phyloP scores from a whole-genome alignment of 495 filamentous ascomycete species.

The Penicillium riverlandense region DNA sequence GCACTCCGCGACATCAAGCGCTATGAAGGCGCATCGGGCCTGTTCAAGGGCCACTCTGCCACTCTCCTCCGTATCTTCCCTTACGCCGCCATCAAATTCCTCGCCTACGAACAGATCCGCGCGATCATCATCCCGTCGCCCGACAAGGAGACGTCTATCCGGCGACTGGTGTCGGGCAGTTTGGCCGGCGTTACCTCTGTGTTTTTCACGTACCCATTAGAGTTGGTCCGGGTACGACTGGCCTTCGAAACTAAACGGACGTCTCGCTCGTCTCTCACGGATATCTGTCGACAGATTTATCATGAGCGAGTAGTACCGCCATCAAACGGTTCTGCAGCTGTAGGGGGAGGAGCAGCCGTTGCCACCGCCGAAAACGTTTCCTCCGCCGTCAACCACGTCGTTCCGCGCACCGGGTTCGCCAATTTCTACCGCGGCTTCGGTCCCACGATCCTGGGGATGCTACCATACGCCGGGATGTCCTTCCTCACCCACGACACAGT shows the following conservation, averaged over 20 bases:
- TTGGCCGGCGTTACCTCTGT: conserved; percentile 84
- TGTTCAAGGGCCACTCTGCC: conserved; percentile 90
- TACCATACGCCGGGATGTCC: conserved; percentile 95
- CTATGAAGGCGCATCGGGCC: conserved; percentile 62
- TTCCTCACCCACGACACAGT: conserved; percentile 91
- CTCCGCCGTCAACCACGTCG: conserved; percentile 30
- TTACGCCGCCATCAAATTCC: conserved; percentile 94
- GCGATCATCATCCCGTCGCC: conserved; percentile 59
- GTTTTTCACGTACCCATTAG: conserved; percentile 91
- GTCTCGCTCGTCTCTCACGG: conserved; percentile 54
- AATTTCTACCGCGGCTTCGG: conserved; percentile 97
- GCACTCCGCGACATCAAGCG: conserved; percentile 80
- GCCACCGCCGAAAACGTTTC: conserved; percentile 30
- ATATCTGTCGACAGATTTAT: conserved; percentile 80
- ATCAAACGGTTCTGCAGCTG: conserved; percentile 13
- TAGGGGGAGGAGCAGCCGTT: conserved; percentile 15
- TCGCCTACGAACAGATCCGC: conserved; percentile 94
- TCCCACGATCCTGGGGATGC: conserved; percentile 84
- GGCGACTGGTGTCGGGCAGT: conserved; percentile 70
- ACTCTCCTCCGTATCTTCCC: conserved; percentile 93
- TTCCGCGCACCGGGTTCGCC: conserved; percentile 58
- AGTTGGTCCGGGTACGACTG: conserved; percentile 84
- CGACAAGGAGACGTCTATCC: conserved; percentile 70
- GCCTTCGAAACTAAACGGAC: conserved; percentile 83
- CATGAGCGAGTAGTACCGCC: conserved; percentile 50